A percentile compares a stretch with the other conserved stretches of the same genome.
These are phyloP conservation scores for Backusella westeae DNA, from an alignment of 192 early-diverging fungal species.

Conservation along the genomic window DNA sequence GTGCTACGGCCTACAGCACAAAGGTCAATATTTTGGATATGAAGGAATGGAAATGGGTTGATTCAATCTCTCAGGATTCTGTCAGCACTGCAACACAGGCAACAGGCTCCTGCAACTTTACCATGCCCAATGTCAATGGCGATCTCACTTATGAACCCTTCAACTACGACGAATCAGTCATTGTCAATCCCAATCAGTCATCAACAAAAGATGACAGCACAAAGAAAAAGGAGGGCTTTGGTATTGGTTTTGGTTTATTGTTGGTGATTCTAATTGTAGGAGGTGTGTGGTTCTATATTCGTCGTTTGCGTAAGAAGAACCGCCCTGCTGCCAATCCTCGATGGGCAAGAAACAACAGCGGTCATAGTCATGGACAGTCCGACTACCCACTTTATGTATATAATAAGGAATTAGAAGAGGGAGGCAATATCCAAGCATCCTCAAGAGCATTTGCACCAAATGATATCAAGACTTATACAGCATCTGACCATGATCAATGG, in stretches of 20 bases:
- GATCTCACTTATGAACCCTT: neutral
- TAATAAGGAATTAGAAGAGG: conserved; percentile 12
- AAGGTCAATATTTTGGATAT: conserved; percentile 24
- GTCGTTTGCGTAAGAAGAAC: conserved; percentile 16
- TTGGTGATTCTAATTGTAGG: conserved; percentile 9
- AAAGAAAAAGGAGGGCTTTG: conserved; percentile 23
- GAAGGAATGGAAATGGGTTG: conserved; percentile 13
- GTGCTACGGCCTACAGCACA: neutral
- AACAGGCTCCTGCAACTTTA: neutral
- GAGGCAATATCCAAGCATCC: neutral
- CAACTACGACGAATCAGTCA: neutral
- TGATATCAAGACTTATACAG: conserved; percentile 26
- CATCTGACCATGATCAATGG: conserved; percentile 29
- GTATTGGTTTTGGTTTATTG: conserved; percentile 24
- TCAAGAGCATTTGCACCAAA: conserved; percentile 4
- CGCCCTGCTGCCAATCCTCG: conserved; percentile 17
- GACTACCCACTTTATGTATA: conserved; percentile 27
- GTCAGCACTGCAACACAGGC: neutral
- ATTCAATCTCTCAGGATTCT: neutral
- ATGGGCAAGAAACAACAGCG: conserved; percentile 10
- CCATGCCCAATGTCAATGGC: neutral
- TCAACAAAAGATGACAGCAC: neutral
- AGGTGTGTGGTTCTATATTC: conserved; percentile 15
- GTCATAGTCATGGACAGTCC: neutral
- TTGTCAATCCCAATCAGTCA: neutral